A percentile compares a stretch with the other conserved stretches of the same genome.
Evolutionary conservation across 73 alveolate genomes (phyloP).

Genomic region (Tetrahymena thermophila): DNA sequence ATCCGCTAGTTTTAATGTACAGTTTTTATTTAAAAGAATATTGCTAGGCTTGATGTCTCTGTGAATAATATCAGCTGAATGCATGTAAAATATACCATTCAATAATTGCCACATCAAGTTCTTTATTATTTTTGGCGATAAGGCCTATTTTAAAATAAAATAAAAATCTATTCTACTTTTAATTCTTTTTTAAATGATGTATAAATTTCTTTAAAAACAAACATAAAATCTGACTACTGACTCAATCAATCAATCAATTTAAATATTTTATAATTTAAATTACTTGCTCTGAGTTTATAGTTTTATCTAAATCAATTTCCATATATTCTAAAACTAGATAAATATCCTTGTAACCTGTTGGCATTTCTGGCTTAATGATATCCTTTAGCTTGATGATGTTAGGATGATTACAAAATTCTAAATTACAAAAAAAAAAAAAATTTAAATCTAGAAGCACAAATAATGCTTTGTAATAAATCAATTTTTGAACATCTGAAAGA

Average conservation of each 20-base stretch:
- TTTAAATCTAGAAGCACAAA: not conserved
- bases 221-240: not conserved
- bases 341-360: constrained; percentile 73
- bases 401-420: constrained; percentile 72
- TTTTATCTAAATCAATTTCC: constrained; percentile 84
- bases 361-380: constrained; percentile 76
- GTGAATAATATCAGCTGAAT: constrained; percentile 44
- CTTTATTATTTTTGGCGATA: constrained; percentile 6
- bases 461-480: no score
- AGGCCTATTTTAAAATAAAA: not conserved
- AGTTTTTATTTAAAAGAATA: constrained; percentile 28
- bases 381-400: constrained; percentile 60
- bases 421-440: not conserved
- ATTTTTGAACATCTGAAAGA: not conserved
- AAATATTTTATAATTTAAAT: not conserved
- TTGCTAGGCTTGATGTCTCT: constrained; percentile 45
- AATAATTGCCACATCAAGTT: constrained; percentile 27
- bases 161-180: not conserved
- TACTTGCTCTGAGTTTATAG: constrained; percentile 64
- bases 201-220: no score
- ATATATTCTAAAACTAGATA: constrained; percentile 72
- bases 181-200: not conserved
- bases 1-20: constrained; percentile 39
- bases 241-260: not conserved
- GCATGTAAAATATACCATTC: constrained; percentile 42